Percentiles rank a stretch among this genome's conserved stretches.
Evolutionary conservation across 1,139 yeast species (phyloP).

Genomic region (Waltiozyma sp.): DNA sequence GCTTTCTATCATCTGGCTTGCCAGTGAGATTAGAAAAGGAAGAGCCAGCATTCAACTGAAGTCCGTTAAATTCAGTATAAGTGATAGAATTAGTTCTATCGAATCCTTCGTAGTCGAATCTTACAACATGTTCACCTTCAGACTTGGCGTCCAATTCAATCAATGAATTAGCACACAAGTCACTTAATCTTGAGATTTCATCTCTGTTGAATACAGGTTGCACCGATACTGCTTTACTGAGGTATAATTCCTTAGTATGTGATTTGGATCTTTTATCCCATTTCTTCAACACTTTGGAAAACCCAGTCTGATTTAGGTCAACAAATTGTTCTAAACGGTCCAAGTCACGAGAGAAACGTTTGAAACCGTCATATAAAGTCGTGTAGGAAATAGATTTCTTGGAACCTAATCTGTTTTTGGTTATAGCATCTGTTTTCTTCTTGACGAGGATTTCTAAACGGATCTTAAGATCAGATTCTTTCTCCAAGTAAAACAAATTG

Average conservation of each 20-base stretch:
- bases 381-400: constrained; percentile 49
- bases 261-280: constrained; percentile 97
- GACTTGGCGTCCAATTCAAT: constrained; percentile 80
- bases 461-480: constrained; percentile 75
- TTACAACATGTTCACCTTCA: constrained; percentile 51
- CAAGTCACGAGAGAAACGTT: constrained; percentile 79
- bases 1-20: constrained; percentile 8
- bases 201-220: constrained; percentile 94
- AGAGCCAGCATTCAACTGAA: constrained; percentile 6
- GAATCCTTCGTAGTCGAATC: constrained; percentile 12
- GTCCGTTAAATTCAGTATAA: constrained; percentile 13
- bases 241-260: constrained; percentile 83
- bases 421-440: constrained; percentile 52
- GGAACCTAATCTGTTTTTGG: constrained; percentile 33
- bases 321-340: constrained; percentile 85
- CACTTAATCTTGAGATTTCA: constrained; percentile 78
- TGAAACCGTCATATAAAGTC: constrained; percentile 75
- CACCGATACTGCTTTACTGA: constrained; percentile 86
- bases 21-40: too few relatives aligned
- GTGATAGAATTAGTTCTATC: constrained; percentile 5
- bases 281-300: constrained; percentile 86
- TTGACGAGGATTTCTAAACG: constrained; percentile 66
- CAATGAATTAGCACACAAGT: constrained; percentile 62
- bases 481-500: constrained; percentile 77
- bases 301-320: constrained; percentile 90